A percentile compares a stretch with the other conserved stretches of the same genome.
phyloP scores from a whole-genome alignment of 176 grass and related monocot species.

The Raddia guianensis region DNA sequence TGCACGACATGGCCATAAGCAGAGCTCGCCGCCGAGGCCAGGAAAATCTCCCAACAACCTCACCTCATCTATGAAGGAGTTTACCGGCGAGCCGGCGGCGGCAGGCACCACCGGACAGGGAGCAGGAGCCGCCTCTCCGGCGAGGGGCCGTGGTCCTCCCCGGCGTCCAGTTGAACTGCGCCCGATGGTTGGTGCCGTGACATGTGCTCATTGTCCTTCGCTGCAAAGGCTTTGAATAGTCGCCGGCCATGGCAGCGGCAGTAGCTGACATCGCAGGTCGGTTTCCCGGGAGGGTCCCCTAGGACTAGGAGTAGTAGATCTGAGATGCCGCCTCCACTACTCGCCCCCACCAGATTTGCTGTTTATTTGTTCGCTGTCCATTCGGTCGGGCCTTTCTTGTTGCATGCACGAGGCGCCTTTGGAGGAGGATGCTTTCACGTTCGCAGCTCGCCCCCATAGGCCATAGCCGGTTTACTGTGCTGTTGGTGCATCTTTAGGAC shows the following conservation, averaged over 20 bases:
- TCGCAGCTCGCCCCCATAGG: too few relatives aligned
- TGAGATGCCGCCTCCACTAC: conserved; percentile 46
- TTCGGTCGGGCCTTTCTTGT: conserved; percentile 23
- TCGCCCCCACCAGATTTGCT: conserved; percentile 42
- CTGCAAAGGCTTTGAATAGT: conserved; percentile 7
- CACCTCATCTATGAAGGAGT: too few relatives aligned
- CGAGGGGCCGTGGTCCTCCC: conserved; percentile 4
- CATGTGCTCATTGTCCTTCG: conserved; percentile 33
- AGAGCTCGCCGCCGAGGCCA: conserved; percentile 24
- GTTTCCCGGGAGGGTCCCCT: conserved; percentile 39
- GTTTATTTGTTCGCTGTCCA: conserved; percentile 50
- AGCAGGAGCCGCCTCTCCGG: conserved; percentile 27
- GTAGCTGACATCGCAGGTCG: conserved; percentile 45
- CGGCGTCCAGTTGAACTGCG: conserved; percentile 43
- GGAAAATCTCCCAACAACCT: conserved; percentile 15
- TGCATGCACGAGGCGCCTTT: neutral
- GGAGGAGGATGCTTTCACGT: neutral
- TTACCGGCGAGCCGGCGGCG: too few relatives aligned
- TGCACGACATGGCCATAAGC: conserved; percentile 47
- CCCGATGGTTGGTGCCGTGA: conserved; percentile 30
- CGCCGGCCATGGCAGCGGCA: neutral
- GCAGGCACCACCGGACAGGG: neutral
- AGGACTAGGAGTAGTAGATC: conserved; percentile 25
- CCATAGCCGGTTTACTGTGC: neutral
- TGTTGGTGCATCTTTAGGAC: neutral